A percentile compares a stretch with the other conserved stretches of the same genome.
Conservation (phyloP, 331 rosid genomes). For the Malus hybrid region DNA sequence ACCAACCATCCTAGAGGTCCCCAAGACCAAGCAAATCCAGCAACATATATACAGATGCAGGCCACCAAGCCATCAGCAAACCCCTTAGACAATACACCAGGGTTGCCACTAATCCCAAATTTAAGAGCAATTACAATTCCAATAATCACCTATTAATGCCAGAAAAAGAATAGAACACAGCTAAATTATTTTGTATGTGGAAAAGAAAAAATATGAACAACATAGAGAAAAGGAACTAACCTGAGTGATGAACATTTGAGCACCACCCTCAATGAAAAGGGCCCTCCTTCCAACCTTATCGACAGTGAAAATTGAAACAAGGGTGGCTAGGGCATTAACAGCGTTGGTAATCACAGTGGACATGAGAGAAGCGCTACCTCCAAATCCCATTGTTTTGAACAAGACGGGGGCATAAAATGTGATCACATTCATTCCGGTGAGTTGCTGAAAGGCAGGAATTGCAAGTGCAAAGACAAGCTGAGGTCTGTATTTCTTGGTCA, state of each 20-base stretch:
- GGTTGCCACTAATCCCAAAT: too few relatives aligned
- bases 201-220: too few relatives aligned
- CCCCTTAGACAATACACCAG: too few relatives aligned
- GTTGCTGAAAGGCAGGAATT: constrained; percentile 10
- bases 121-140: too few relatives aligned
- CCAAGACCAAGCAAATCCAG: constrained; percentile 44
- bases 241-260: too few relatives aligned
- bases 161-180: too few relatives aligned
- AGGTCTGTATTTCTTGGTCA: constrained; percentile 5
- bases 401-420: constrained; percentile 4
- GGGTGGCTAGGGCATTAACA: constrained; percentile 45
- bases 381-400: constrained; percentile 44
- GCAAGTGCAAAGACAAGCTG: background rate
- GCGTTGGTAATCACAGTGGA: constrained; percentile 55
- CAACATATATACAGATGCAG: constrained; percentile 20
- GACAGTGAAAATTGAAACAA: constrained; percentile 46
- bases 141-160: too few relatives aligned
- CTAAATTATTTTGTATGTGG: too few relatives aligned
- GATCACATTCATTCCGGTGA: constrained; percentile 9
- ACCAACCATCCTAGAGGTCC: constrained; percentile 51
- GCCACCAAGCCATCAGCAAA: too few relatives aligned
- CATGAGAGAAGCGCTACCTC: constrained; percentile 57
- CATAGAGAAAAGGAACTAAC: too few relatives aligned
- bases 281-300: constrained; percentile 52
- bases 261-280: constrained; percentile 50